A percentile compares a stretch with the other conserved stretches of the same genome.
These are phyloP conservation scores for Saccharomyces hybrid DNA, from an alignment of 1,139 yeast species.

Conservation along the genomic window DNA sequence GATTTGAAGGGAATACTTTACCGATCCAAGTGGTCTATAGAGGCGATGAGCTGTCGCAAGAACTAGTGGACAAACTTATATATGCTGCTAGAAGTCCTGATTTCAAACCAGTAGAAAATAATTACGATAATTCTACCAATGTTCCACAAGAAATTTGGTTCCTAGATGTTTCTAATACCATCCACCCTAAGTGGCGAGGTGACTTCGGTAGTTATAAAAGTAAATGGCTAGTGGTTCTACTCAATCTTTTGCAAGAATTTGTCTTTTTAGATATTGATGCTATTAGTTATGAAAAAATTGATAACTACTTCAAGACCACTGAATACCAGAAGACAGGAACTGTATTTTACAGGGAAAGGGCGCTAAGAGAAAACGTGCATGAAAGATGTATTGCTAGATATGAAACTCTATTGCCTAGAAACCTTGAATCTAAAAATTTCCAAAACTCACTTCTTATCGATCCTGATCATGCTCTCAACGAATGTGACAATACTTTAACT, in stretches of 20 bases:
- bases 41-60: conserved; percentile 23
- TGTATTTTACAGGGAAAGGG: conserved; percentile 42
- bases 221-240: conserved; percentile 41
- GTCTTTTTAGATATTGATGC: conserved; percentile 46
- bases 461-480: conserved; percentile 7
- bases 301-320: conserved; percentile 33
- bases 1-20: conserved; percentile 38
- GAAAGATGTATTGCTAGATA: conserved; percentile 32
- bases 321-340: conserved; percentile 39
- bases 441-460: conserved; percentile 12
- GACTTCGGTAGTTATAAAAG: conserved; percentile 42
- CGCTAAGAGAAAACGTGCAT: conserved; percentile 32
- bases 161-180: conserved; percentile 36
- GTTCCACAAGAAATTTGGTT: conserved; percentile 42
- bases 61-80: conserved; percentile 22
- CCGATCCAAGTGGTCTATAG: conserved; percentile 43
- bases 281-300: conserved; percentile 38
- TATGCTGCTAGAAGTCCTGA: conserved; percentile 22
- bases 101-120: conserved; percentile 12
- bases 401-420: conserved; percentile 11
- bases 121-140: conserved; percentile 11
- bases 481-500: conserved; percentile 33
- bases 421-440: conserved; percentile 27
- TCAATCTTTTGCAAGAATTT: conserved; percentile 45
- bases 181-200: conserved; percentile 30